These are phyloP conservation scores for Curvularia sp. DNA, from an alignment of 2,329 filamentous ascomycete species.

Conservation along the genomic window DNA sequence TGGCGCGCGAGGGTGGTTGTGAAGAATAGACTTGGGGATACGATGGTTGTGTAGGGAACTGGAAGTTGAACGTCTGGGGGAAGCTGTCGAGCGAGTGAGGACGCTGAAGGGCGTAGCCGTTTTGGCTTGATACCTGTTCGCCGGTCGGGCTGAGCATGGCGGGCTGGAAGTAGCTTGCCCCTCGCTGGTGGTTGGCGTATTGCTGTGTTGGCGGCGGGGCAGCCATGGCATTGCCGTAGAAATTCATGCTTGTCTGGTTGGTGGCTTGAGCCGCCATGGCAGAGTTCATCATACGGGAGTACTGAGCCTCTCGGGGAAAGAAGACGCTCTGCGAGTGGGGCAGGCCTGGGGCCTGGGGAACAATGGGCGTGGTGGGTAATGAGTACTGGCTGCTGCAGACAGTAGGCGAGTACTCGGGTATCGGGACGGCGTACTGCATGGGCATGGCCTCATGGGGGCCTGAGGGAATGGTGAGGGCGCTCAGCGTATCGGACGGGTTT, in stretches of 20 bases:
- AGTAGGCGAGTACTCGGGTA: conserved; percentile 33
- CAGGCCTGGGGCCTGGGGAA: conserved; percentile 29
- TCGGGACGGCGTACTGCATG: conserved; percentile 25
- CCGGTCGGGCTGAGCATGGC: conserved; percentile 34
- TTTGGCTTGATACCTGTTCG: conserved; percentile 23
- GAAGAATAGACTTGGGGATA: conserved; percentile 37
- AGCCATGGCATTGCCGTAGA: conserved; percentile 18
- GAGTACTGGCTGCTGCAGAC: conserved; percentile 34
- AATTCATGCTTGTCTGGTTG: conserved; percentile 21
- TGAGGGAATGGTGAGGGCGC: conserved; percentile 29
- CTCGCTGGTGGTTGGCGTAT: conserved; percentile 29
- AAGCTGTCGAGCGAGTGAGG: conserved; percentile 38
- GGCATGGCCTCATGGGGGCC: conserved; percentile 22
- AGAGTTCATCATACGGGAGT: conserved; percentile 21
- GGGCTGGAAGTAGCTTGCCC: conserved; percentile 30
- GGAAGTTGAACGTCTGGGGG: conserved; percentile 29
- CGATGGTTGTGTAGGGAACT: conserved; percentile 24
- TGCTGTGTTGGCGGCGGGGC: conserved; percentile 18
- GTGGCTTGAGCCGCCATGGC: conserved; percentile 17
- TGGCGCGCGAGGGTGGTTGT: conserved; percentile 34
- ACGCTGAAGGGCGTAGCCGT: conserved; percentile 32
- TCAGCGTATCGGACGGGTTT: conserved; percentile 29
- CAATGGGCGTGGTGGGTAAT: conserved; percentile 38
- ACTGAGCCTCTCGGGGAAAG: conserved; percentile 27
- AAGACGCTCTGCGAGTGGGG: conserved; percentile 30